These are phyloP conservation scores for Comarum palustre DNA, from an alignment of 306 rosid species.

Conservation along the genomic window DNA sequence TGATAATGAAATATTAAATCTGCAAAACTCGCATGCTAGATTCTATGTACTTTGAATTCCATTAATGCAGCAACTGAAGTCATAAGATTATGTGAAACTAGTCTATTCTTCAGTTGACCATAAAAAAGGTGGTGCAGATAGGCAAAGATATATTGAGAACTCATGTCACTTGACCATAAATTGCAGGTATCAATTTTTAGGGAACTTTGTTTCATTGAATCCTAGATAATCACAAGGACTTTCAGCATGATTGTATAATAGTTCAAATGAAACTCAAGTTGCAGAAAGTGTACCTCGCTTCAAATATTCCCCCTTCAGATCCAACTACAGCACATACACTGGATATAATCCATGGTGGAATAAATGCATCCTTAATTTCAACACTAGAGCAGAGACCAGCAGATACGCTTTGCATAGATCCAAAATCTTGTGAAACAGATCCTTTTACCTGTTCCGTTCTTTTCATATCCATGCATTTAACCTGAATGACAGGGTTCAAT, in stretches of 20 bases:
- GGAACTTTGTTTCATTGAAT: not conserved
- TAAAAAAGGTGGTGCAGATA: not conserved
- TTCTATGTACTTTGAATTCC: not conserved
- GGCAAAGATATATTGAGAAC: not conserved
- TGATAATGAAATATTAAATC: not conserved
- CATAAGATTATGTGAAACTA: not conserved
- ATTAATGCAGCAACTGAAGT: not conserved
- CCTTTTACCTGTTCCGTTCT: conserved; percentile 52
- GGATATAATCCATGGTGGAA: conserved; percentile 84
- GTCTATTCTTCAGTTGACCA: not conserved
- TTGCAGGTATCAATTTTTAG: not conserved
- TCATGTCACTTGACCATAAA: not conserved
- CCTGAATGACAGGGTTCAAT: conserved; percentile 33
- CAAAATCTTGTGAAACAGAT: conserved; percentile 43
- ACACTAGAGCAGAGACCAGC: conserved; percentile 54
- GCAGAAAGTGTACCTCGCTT: conserved; percentile 58
- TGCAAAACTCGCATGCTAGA: not conserved
- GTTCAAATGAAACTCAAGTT: conserved; percentile 2
- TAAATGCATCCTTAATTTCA: conserved; percentile 71
- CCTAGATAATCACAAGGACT: not conserved
- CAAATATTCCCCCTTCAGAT: conserved; percentile 78
- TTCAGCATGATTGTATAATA: not conserved
- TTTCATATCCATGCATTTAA: conserved; percentile 75
- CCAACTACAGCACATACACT: conserved; percentile 55
- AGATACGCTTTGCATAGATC: conserved; percentile 30